Base-by-base conservation (phyloP, 352 stramenopile genomes). In the Phytopythium sindhum region DNA sequence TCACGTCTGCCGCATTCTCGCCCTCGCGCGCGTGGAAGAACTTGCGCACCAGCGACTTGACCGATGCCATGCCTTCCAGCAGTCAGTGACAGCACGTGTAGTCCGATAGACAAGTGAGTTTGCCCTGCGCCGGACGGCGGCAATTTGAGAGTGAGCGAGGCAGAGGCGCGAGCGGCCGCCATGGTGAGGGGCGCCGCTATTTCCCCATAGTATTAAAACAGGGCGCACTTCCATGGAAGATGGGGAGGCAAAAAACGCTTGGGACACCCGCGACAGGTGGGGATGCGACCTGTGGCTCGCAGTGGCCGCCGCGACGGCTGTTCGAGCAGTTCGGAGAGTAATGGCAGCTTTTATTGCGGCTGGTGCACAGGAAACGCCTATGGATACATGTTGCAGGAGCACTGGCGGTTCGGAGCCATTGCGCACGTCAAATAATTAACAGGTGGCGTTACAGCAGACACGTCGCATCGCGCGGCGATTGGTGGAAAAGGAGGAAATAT, bases 1-100 rank as follows among this genome's bases (percentile, higher is more conserved):
- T 62, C 24, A 83, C 58, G 19, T 65, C 47, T 6, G 45, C 51
- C 2, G 39, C 59, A 29, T 63, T 33, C 14, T 67, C 41, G 17
- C 60, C 47, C 39, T 51, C 63, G n/a, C 75, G 55, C 61, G 74
- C 71, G n/a, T 67, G 67, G 57, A 90, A 84, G 24, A 90, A 44
- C 58, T 74, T 73, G 28, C 76, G 72, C 54, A 87, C 65, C 48
- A 91, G 64, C 53, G 60, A 69, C 15, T 67, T 78, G 61, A 89
- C 70, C 21, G 70, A 76, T 26, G 66, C 63, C 77, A 84, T 86
- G 4, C 1, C 35, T 37, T 23, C 28, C n/a, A n/a, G n/a, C n/a
- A n/a, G n/a, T n/a, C n/a, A n/a, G n/a, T n/a, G n/a, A n/a, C n/a
- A n/a, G n/a, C n/a, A n/a, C n/a, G n/a, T n/a, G n/a, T n/a, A n/a